Conservation (phyloP, 257 asterid genomes). For the Scutellaria galericulata region DNA sequence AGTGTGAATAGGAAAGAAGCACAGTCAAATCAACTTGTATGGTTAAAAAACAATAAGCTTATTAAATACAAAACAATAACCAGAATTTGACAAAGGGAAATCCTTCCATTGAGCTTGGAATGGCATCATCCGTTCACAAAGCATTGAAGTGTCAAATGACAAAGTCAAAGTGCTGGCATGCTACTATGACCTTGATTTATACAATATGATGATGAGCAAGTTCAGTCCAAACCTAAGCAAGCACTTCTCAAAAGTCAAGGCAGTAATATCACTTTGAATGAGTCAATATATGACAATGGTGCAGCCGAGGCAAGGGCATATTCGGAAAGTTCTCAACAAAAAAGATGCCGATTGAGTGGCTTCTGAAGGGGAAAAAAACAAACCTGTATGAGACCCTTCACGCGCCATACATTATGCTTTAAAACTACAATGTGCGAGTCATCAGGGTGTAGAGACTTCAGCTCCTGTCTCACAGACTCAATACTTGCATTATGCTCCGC, state of each 20-base stretch:
- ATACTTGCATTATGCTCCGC: slow-evolving; percentile 79
- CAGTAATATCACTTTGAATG: not conserved
- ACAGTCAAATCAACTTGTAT: not conserved
- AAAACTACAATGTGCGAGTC: slow-evolving; percentile 80
- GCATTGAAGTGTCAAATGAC: slow-evolving; percentile 13
- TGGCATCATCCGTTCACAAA: slow-evolving; percentile 18
- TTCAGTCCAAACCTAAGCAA: slow-evolving; percentile 8
- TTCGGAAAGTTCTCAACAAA: slow-evolving; percentile 15
- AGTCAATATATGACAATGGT: not conserved
- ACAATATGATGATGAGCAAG: not conserved
- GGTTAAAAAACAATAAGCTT: slow-evolving; percentile 9
- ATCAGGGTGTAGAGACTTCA: slow-evolving; percentile 74
- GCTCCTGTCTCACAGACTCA: slow-evolving; percentile 77
- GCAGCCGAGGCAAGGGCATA: not conserved
- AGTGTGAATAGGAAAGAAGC: not conserved
- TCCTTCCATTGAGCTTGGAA: not conserved
- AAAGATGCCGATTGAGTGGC: not conserved
- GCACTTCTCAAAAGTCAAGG: slow-evolving; percentile 18
- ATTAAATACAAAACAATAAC: not conserved
- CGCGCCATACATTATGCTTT: slow-evolving; percentile 90
- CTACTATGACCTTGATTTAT: slow-evolving; percentile 9
- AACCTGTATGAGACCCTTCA: slow-evolving; percentile 92
- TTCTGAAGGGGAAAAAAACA: slow-evolving; percentile 25
- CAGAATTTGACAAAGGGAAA: not conserved
- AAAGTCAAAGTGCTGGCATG: slow-evolving; percentile 1